Evolutionary conservation across 805 yeast species (phyloP).

Genomic region (Saturnispora saitoi): DNA sequence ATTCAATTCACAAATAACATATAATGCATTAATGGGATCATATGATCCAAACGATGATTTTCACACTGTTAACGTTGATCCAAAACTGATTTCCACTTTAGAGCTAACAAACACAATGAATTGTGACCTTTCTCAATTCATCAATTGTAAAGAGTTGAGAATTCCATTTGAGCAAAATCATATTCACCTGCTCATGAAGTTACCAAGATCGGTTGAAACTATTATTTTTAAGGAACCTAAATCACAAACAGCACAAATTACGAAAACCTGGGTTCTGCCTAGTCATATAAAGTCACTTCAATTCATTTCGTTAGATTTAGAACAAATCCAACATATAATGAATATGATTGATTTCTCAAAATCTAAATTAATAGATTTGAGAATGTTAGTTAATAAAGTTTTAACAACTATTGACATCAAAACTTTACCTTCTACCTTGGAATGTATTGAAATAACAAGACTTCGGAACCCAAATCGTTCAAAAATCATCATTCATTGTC

Average conservation of each 20-base stretch:
- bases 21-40: constrained; percentile 2
- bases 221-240: constrained; percentile 1
- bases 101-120: not conserved
- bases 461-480: not conserved
- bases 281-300: not conserved
- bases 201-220: constrained; percentile 1
- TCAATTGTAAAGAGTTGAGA: constrained; percentile 1
- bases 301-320: constrained; percentile 5
- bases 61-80: not conserved
- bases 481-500: not conserved
- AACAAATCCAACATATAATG: not conserved
- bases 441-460: constrained; percentile 5
- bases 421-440: constrained; percentile 1
- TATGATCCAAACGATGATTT: not conserved
- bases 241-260: not conserved
- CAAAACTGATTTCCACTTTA: not conserved
- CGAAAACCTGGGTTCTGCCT: constrained; percentile 3
- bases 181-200: not conserved
- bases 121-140: not conserved
- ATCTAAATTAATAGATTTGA: constrained; percentile 4
- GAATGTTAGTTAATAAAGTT: not conserved
- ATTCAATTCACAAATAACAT: not conserved
- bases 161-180: not conserved
- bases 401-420: not conserved
- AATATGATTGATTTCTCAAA: constrained; percentile 1